A percentile compares a stretch with the other conserved stretches of the same genome.
phyloP scores from a whole-genome alignment of 768 basidiomycete genomes.

The Suillus fuscotomentosus region DNA sequence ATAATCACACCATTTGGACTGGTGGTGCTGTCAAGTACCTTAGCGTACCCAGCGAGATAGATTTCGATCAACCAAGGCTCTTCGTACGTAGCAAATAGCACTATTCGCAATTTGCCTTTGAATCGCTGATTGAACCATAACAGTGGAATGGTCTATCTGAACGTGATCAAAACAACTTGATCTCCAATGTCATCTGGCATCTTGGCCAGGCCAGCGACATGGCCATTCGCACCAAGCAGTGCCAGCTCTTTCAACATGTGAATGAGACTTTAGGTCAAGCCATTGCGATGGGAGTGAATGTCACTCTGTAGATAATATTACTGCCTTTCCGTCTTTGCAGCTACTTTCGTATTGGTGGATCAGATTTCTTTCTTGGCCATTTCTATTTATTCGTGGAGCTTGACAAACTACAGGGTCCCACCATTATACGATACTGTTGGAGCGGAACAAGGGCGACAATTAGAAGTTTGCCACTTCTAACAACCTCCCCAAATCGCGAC shows the following conservation, averaged over 20 bases:
- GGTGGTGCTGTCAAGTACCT: slow-evolving; percentile 40
- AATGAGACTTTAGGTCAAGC: slow-evolving; percentile 33
- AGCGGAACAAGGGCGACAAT: too few relatives aligned
- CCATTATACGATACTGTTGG: too few relatives aligned
- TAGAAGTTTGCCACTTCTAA: too few relatives aligned
- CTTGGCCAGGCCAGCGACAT: slow-evolving; percentile 32
- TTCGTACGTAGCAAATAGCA: slow-evolving; percentile 20
- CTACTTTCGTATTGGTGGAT: too few relatives aligned
- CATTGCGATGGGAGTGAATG: slow-evolving; percentile 34
- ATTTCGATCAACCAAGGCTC: slow-evolving; percentile 38
- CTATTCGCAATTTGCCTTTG: background rate
- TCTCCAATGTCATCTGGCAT: slow-evolving; percentile 38
- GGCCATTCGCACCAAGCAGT: slow-evolving; percentile 30
- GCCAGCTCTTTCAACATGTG: slow-evolving; percentile 36
- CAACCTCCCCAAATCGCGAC: too few relatives aligned
- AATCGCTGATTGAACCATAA: background rate
- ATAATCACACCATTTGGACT: slow-evolving; percentile 40
- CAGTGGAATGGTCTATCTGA: slow-evolving; percentile 34
- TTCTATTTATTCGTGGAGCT: too few relatives aligned
- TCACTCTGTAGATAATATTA: slow-evolving; percentile 8
- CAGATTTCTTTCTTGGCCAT: too few relatives aligned
- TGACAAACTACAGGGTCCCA: too few relatives aligned
- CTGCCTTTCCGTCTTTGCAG: background rate
- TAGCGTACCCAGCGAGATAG: slow-evolving; percentile 34
- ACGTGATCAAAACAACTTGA: slow-evolving; percentile 34